Base-by-base conservation (phyloP, 75 land plant genomes). In the Ceratopteris richardii region DNA sequence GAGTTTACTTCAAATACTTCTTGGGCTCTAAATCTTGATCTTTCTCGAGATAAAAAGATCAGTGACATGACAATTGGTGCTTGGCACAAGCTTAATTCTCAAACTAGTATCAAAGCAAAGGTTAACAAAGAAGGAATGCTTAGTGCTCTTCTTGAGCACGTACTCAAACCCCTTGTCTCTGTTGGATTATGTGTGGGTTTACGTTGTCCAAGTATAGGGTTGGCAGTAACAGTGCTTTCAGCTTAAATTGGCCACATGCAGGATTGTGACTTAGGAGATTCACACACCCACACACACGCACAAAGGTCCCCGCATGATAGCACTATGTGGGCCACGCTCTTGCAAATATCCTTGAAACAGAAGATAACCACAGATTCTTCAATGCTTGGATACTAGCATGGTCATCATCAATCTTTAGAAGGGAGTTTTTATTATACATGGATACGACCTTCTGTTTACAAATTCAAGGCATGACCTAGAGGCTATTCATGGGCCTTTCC, bases 101-200 rank as follows among this genome's bases (percentile, higher is more conserved):
- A 22, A 13, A 61, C 63, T n/a, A 40, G 43, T 18, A 28, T 61
- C 7, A 61, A 61, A 28, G 63, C 63, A 3, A 43, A 43, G 48
- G 22, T 47, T 9, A 25, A 44, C 52, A 61, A 18, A 10, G 25
- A 13, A 14, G 63, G 63, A 18, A 6, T 22, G 7, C 19, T 61
- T 5, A 40, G 52, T 12, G 63, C 63, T 22, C 57, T 61, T n/a
- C 63, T 61, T 19, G 44, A 61, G 22, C 54, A 61, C 26, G 63
- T 44, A 47, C 43, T 23, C 26, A 22, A 43, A 28, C 63, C 63
- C 2, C 26, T 44, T 19, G 63, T 61, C 26, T 44, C 63, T 21
- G 17, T 46, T 17, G 50, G 50, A n/a, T 21, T 46, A 5, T 46
- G 22, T n/a, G 50, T 17, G 4, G 50, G 17, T 5, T 46, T 46